phyloP scores from a whole-genome alignment of 192 early-diverging fungal genomes.

The Pilaira anomala region DNA sequence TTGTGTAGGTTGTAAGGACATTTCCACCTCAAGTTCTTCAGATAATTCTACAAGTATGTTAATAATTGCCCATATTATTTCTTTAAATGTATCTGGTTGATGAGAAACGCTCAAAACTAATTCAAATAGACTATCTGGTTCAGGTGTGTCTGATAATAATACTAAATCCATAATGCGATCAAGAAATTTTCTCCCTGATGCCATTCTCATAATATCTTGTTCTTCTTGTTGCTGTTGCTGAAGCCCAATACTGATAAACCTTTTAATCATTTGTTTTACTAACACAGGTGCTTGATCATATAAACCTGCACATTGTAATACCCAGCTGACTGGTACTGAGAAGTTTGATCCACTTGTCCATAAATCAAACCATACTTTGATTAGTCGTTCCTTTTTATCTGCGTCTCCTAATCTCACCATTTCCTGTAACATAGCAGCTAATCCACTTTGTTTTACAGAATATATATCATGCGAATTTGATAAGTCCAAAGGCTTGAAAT shows the following conservation, averaged over 20 bases:
- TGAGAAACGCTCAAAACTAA: neutral
- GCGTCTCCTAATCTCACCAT: conserved; percentile 12
- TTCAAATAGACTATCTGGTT: conserved; percentile 16
- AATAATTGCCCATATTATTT: neutral
- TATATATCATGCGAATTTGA: neutral
- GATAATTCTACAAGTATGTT: conserved; percentile 3
- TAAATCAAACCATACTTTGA: conserved; percentile 5
- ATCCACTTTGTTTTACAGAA: conserved; percentile 9
- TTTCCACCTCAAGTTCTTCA: conserved; percentile 11
- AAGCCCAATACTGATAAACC: conserved; percentile 12
- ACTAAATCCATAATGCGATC: conserved; percentile 17
- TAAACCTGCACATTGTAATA: conserved; percentile 23
- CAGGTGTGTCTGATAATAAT: conserved; percentile 22
- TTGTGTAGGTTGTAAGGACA: neutral
- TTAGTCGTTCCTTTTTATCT: neutral
- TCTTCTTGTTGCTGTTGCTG: neutral
- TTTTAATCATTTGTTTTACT: conserved; percentile 26
- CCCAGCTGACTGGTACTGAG: conserved; percentile 10
- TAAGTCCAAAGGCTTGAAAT: neutral
- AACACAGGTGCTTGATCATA: conserved; percentile 26
- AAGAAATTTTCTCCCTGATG: neutral
- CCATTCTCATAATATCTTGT: neutral
- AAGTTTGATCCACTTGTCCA: conserved; percentile 3
- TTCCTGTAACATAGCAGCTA: conserved; percentile 20
- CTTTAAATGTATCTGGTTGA: neutral